Conservation (phyloP, 257 asterid genomes). For the Fraxinus americana region DNA sequence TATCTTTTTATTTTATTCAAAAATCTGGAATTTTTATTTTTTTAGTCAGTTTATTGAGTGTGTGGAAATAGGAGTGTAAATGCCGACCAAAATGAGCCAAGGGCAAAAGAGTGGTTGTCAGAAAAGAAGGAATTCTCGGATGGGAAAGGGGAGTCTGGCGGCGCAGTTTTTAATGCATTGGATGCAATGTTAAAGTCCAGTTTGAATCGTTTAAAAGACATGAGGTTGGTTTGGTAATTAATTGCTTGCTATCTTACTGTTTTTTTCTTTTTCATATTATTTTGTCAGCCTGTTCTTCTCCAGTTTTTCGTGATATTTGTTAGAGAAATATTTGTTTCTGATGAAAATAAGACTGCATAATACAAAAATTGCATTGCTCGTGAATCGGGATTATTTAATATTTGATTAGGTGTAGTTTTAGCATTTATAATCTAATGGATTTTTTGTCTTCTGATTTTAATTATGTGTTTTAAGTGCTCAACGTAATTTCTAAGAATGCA, state of each 20-base stretch:
- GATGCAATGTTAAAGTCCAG: conserved; percentile 67
- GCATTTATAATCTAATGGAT: background rate
- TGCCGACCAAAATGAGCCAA: conserved; percentile 27
- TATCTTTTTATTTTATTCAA: background rate
- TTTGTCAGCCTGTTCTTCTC: background rate
- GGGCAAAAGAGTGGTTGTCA: conserved; percentile 17
- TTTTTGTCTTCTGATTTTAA: background rate
- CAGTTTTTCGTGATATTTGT: background rate
- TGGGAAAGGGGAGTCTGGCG: conserved; percentile 50
- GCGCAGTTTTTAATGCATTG: conserved; percentile 67
- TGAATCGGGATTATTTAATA: background rate
- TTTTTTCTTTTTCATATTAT: background rate
- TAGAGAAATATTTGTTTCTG: background rate
- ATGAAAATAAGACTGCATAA: background rate
- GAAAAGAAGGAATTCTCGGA: conserved; percentile 42
- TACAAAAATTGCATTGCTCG: background rate
- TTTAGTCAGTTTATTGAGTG: conserved; percentile 4
- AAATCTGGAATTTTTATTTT: background rate
- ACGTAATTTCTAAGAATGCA: background rate
- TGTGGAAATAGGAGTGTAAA: conserved; percentile 32
- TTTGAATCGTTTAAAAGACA: conserved; percentile 73
- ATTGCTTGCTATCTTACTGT: conserved; percentile 5
- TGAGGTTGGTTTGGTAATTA: conserved; percentile 55
- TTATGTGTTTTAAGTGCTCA: background rate
- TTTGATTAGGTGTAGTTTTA: background rate